Percentiles rank a stretch among this genome's conserved stretches.
Evolutionary conservation across 345 rosid genomes (phyloP).

Genomic region (Clarkia xantiana): DNA sequence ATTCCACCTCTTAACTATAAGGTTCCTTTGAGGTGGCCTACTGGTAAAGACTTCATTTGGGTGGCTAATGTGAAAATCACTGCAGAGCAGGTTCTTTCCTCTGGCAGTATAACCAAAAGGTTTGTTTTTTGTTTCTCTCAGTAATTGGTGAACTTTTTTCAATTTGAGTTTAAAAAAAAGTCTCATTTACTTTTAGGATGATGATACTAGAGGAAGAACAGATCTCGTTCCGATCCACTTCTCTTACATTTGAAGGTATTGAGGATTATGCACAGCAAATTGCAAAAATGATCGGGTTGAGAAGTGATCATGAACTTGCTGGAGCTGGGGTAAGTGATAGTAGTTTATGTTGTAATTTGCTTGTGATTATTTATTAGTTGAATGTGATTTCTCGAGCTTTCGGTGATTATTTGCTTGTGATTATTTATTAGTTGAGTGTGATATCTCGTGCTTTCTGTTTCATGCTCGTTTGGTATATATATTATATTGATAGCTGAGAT

Average conservation of each 20-base stretch:
- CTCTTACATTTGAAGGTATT: constrained; percentile 76
- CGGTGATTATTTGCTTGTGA: background rate
- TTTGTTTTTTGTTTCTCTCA: constrained; percentile 9
- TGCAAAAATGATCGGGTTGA: constrained; percentile 89
- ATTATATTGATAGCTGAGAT: too few relatives aligned
- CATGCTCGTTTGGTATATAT: too few relatives aligned
- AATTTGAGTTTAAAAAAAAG: background rate
- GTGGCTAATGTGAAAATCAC: constrained; percentile 72
- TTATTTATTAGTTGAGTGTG: background rate
- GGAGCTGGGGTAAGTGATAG: constrained; percentile 72
- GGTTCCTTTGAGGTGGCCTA: constrained; percentile 95
- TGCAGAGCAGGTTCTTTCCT: constrained; percentile 84
- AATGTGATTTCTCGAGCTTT: background rate
- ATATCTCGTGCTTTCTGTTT: too few relatives aligned
- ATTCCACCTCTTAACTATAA: constrained; percentile 64
- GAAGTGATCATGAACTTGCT: constrained; percentile 65
- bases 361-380: background rate
- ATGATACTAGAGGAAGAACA: constrained; percentile 96
- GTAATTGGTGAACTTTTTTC: background rate
- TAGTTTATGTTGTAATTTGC: background rate
- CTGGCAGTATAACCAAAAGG: constrained; percentile 96
- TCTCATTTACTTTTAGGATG: constrained; percentile 43
- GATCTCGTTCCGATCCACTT: constrained; percentile 84
- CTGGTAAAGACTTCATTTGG: constrained; percentile 93
- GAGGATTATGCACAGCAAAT: constrained; percentile 99